These are phyloP conservation scores for Ustilago loliicola DNA, from an alignment of 1,284 basidiomycete species.

Conservation along the genomic window DNA sequence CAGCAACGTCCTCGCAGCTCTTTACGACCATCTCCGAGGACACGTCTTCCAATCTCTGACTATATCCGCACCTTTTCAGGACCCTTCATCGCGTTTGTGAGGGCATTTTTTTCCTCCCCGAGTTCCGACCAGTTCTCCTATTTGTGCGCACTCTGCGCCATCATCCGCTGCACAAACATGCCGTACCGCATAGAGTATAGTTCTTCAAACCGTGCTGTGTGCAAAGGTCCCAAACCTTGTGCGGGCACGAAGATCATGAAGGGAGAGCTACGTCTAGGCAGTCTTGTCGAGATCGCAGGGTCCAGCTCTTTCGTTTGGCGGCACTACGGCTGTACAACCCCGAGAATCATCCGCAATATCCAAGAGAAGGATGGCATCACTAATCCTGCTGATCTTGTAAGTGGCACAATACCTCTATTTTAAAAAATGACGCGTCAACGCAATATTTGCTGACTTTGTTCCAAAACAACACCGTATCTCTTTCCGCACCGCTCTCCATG, in stretches of 20 bases:
- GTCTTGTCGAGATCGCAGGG: constrained; percentile 82
- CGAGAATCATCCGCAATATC: constrained; percentile 78
- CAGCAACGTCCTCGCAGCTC: neutral
- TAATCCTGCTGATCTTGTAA: constrained; percentile 66
- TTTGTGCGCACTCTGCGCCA: neutral
- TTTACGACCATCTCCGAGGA: neutral
- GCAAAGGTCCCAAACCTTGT: constrained; percentile 92
- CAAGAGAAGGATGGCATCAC: constrained; percentile 75
- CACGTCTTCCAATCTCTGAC: neutral
- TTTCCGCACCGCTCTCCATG: neutral
- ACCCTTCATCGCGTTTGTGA: neutral
- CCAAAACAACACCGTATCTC: constrained; percentile 11
- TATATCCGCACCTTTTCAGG: too few species aligned
- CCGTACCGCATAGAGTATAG: constrained; percentile 65
- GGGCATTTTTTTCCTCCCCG: constrained; percentile 20
- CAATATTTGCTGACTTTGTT: neutral
- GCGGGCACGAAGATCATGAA: constrained; percentile 81
- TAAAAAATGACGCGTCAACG: constrained; percentile 2
- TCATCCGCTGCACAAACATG: constrained; percentile 25
- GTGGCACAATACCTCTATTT: neutral
- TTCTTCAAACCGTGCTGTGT: constrained; percentile 77
- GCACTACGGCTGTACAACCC: constrained; percentile 77
- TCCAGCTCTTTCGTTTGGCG: constrained; percentile 77
- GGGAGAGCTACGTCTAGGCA: constrained; percentile 80
- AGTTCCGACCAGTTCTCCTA: constrained; percentile 21